Conservation (phyloP, 306 rosid species). For the Gastrolobium bilobum region DNA sequence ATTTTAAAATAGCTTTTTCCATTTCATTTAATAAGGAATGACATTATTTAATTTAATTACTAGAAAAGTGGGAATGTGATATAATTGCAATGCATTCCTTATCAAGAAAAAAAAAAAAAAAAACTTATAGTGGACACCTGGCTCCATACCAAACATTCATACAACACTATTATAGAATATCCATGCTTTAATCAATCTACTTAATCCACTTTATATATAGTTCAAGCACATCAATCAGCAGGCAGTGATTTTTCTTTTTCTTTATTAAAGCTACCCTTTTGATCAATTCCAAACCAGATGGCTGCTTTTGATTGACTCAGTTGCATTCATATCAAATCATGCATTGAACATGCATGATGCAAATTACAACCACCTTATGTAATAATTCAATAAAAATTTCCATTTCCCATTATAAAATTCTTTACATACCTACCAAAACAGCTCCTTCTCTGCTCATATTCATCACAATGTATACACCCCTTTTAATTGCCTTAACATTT, state of each 20-base stretch:
- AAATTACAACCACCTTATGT: constrained; percentile 29
- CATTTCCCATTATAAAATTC: not conserved
- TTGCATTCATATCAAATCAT: constrained; percentile 40
- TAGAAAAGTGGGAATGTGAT: too few species aligned
- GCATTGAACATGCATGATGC: constrained; percentile 3
- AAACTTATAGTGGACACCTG: not conserved
- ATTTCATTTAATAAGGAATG: too few species aligned
- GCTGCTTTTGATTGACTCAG: constrained; percentile 41
- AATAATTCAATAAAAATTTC: constrained; percentile 42
- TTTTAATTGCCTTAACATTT: not conserved
- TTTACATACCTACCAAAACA: not conserved
- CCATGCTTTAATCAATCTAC: constrained; percentile 1
- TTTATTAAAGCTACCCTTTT: constrained; percentile 37
- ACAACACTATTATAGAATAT: constrained; percentile 7
- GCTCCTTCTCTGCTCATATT: not conserved
- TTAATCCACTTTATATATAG: not conserved
- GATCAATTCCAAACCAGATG: constrained; percentile 36
- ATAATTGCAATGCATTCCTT: not conserved
- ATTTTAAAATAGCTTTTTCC: too few species aligned
- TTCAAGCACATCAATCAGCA: constrained; percentile 33
- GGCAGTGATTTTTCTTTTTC: constrained; percentile 30
- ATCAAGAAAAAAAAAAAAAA: too few species aligned
- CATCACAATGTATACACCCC: not conserved
- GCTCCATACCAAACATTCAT: not conserved
- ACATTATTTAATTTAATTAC: too few species aligned